Evolutionary conservation across 805 yeast genomes (phyloP).

Genomic region (Candida tibetensis): DNA sequence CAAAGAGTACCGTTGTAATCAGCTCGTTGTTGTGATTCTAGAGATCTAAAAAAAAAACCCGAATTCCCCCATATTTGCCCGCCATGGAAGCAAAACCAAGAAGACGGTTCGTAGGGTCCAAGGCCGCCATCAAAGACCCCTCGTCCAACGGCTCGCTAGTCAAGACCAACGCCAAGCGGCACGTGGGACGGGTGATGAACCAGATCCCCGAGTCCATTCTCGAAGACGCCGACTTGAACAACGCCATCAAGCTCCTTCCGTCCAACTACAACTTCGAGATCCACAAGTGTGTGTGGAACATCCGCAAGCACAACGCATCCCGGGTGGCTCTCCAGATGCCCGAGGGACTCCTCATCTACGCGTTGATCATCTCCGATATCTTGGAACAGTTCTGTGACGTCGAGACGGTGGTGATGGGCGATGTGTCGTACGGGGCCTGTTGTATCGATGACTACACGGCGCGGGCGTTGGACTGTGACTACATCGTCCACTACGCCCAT

Average conservation of each 20-base stretch:
- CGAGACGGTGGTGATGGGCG: slow-evolving; percentile 95
- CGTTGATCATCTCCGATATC: slow-evolving; percentile 87
- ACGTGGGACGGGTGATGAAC: slow-evolving; percentile 63
- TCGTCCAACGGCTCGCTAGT: slow-evolving; percentile 15
- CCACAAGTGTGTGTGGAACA: slow-evolving; percentile 94
- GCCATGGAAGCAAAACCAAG: slow-evolving; percentile 30
- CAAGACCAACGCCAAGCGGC: slow-evolving; percentile 16
- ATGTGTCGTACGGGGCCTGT: slow-evolving; percentile 97
- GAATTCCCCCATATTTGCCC: too few relatives aligned
- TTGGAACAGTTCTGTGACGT: slow-evolving; percentile 85
- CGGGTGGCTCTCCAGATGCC: slow-evolving; percentile 97
- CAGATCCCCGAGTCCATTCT: slow-evolving; percentile 88
- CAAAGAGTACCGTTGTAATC: too few relatives aligned
- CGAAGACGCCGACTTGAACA: slow-evolving; percentile 76
- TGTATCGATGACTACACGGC: slow-evolving; percentile 98
- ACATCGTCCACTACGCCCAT: slow-evolving; percentile 95
- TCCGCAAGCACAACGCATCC: slow-evolving; percentile 67
- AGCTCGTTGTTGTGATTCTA: too few relatives aligned
- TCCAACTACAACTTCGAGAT: slow-evolving; percentile 93
- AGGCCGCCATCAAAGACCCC: slow-evolving; percentile 18
- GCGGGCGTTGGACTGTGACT: slow-evolving; percentile 86
- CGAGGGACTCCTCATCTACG: slow-evolving; percentile 87
- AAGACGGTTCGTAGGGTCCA: slow-evolving; percentile 62
- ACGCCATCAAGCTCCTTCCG: slow-evolving; percentile 78
- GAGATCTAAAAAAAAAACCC: too few relatives aligned